Percentiles rank a stretch among this genome's conserved stretches.
These are phyloP conservation scores for Erodium maritimum DNA, from an alignment of 345 rosid species.

Conservation along the genomic window DNA sequence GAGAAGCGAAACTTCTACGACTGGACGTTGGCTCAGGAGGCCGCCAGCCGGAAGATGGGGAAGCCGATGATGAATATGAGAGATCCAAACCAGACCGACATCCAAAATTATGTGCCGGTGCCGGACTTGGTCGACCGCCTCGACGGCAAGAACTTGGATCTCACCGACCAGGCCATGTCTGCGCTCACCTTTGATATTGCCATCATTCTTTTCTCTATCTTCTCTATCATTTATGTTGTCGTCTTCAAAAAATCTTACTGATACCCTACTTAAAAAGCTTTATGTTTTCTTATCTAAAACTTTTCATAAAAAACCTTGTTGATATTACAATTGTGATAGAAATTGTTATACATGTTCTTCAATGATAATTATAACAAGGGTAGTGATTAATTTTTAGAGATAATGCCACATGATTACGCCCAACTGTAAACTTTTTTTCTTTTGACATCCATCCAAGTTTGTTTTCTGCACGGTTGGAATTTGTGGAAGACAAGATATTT, in stretches of 20 bases:
- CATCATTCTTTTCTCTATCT: slow-evolving; percentile 40
- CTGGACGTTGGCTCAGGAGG: slow-evolving; percentile 90
- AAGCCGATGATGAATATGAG: slow-evolving; percentile 57
- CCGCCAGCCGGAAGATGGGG: slow-evolving; percentile 70
- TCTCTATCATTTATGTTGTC: slow-evolving; percentile 46
- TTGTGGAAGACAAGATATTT: no score
- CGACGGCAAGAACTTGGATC: slow-evolving; percentile 65
- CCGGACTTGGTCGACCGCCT: slow-evolving; percentile 85
- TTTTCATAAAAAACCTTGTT: no score
- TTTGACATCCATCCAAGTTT: no score
- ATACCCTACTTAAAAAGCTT: no score
- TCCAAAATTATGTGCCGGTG: slow-evolving; percentile 30
- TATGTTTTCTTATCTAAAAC: no score
- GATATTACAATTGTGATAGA: no score
- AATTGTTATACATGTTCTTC: no score
- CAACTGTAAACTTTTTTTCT: no score
- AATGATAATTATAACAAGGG: no score
- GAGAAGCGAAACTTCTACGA: slow-evolving; percentile 73
- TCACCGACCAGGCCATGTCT: slow-evolving; percentile 70
- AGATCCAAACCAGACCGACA: slow-evolving; percentile 56
- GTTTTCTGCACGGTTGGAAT: no score
- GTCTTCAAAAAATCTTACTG: slow-evolving; percentile 59
- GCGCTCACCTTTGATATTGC: slow-evolving; percentile 69
- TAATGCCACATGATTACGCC: no score
- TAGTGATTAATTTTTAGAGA: no score